These are phyloP conservation scores for Spathaspora passalidarum DNA, from an alignment of 805 yeast species.

Conservation along the genomic window DNA sequence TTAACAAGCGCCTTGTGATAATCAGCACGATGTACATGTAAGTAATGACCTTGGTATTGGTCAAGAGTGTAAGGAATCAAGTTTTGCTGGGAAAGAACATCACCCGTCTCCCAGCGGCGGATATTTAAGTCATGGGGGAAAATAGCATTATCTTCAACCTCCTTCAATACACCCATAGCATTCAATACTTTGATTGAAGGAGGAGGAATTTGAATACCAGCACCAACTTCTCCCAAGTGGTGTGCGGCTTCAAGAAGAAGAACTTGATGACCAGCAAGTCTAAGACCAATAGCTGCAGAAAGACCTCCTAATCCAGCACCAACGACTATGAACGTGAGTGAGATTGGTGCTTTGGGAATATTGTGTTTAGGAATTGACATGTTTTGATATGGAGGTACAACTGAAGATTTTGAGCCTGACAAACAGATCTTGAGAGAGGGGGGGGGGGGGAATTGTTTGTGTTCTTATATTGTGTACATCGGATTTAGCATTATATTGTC, in stretches of 20 bases:
- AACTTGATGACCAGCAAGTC: constrained; percentile 22
- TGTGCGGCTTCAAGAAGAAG: constrained; percentile 22
- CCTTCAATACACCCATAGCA: constrained; percentile 15
- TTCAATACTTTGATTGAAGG: constrained; percentile 20
- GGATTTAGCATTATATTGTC: not conserved
- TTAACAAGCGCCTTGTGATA: constrained; percentile 21
- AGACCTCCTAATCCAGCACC: constrained; percentile 31
- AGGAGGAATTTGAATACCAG: constrained; percentile 32
- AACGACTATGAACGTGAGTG: constrained; percentile 18
- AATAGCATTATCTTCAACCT: constrained; percentile 11
- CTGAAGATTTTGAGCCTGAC: no score
- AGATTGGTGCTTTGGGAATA: constrained; percentile 8
- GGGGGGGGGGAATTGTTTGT: not conserved
- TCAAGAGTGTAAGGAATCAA: constrained; percentile 16
- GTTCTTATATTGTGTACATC: not conserved
- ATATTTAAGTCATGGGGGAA: constrained; percentile 14
- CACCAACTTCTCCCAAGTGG: constrained; percentile 28
- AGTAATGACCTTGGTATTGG: constrained; percentile 16
- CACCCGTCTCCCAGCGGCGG: constrained; percentile 18
- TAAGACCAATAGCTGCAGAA: constrained; percentile 24
- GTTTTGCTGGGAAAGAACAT: constrained; percentile 14
- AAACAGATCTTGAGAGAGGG: no score
- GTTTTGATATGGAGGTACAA: not conserved
- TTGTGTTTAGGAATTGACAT: constrained; percentile 6
- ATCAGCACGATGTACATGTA: constrained; percentile 25